These are phyloP conservation scores for Pichia thaimueangensis DNA, from an alignment of 805 yeast genomes.

Conservation along the genomic window DNA sequence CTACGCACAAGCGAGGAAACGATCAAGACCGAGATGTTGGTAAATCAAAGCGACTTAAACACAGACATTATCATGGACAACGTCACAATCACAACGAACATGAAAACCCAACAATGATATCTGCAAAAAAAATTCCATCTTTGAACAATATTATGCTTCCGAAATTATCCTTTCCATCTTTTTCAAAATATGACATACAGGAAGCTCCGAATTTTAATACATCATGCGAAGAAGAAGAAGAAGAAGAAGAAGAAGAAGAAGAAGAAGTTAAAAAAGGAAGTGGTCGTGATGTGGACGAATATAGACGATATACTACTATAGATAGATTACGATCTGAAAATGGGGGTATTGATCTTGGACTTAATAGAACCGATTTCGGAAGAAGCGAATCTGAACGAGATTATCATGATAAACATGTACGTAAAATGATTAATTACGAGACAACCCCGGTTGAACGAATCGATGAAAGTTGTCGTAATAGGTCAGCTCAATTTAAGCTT, in stretches of 20 bases:
- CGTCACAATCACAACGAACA: not conserved
- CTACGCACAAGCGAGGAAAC: not conserved
- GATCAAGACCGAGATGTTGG: too few relatives aligned
- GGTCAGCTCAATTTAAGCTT: too few relatives aligned
- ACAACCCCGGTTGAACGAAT: too few relatives aligned
- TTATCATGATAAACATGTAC: not conserved
- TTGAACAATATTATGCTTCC: not conserved
- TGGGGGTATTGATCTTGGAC: conserved; percentile 14
- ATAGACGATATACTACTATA: not conserved
- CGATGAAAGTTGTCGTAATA: too few relatives aligned
- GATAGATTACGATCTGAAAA: conserved; percentile 6
- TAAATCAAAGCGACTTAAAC: too few relatives aligned
- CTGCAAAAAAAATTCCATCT: not conserved
- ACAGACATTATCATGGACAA: not conserved
- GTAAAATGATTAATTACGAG: conserved; percentile 7
- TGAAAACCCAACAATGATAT: not conserved
- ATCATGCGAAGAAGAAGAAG: conserved; percentile 18
- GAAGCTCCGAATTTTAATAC: conserved; percentile 24
- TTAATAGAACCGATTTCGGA: conserved; percentile 1
- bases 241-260: not conserved
- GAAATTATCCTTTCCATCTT: conserved; percentile 3
- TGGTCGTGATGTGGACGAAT: too few relatives aligned
- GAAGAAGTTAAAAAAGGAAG: not conserved
- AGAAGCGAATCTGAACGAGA: not conserved
- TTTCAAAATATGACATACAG: conserved; percentile 16